These are phyloP conservation scores for Strobilomyces dryophilus DNA, from an alignment of 768 basidiomycete species.

Conservation along the genomic window DNA sequence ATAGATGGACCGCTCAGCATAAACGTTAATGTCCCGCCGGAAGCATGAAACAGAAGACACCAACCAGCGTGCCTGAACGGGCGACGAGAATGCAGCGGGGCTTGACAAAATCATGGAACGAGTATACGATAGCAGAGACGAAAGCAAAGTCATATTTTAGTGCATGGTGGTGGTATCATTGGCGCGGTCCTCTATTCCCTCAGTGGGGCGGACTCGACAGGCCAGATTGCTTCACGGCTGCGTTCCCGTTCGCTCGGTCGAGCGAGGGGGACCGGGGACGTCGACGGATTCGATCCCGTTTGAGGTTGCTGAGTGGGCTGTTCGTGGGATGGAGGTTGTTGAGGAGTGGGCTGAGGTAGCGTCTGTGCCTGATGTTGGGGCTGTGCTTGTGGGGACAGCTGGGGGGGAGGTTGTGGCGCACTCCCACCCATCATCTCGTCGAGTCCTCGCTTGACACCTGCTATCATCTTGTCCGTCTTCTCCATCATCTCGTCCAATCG, in stretches of 20 bases:
- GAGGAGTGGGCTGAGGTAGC: constrained; percentile 22
- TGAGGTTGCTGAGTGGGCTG: constrained; percentile 23
- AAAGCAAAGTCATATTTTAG: constrained; percentile 27
- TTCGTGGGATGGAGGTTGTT: constrained; percentile 25
- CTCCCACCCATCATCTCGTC: constrained; percentile 62
- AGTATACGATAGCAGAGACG: constrained; percentile 26
- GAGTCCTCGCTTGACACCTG: constrained; percentile 64
- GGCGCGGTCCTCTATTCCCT: constrained; percentile 23
- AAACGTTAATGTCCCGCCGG: constrained; percentile 26
- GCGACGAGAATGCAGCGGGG: constrained; percentile 20
- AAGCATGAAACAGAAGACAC: constrained; percentile 7
- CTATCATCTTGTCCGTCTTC: constrained; percentile 71
- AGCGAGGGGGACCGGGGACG: constrained; percentile 18
- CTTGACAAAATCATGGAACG: constrained; percentile 17
- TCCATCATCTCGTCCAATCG: constrained; percentile 71
- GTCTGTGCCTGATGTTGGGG: constrained; percentile 22
- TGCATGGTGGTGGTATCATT: constrained; percentile 8
- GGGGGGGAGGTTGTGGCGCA: constrained; percentile 23
- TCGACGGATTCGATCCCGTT: constrained; percentile 9
- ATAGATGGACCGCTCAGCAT: constrained; percentile 22
- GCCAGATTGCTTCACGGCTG: constrained; percentile 27
- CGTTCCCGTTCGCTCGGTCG: constrained; percentile 29
- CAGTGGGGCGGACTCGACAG: constrained; percentile 24
- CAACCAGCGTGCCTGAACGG: constrained; percentile 10
- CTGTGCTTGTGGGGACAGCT: constrained; percentile 22